A percentile compares a stretch with the other conserved stretches of the same genome.
These are phyloP conservation scores for Pleurotus eryngii DNA, from an alignment of 768 basidiomycete species.

Conservation along the genomic window DNA sequence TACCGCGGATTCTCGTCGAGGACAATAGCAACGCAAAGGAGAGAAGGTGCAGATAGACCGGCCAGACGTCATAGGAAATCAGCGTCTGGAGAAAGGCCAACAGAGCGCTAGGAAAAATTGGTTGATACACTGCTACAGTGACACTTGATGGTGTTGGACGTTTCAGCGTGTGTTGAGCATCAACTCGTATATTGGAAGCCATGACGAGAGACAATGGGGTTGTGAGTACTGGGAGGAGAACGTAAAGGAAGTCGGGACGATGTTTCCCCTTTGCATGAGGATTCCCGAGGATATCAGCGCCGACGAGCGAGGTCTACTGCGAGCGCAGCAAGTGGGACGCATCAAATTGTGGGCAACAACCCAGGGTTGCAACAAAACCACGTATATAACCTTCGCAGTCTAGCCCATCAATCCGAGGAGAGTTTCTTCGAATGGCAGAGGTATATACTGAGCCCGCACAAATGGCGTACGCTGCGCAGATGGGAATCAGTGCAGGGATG, in stretches of 20 bases:
- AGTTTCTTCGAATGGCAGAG: neutral
- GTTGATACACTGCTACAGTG: too few relatives aligned
- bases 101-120: too few relatives aligned
- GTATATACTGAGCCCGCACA: neutral
- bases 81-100: neutral
- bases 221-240: too few relatives aligned
- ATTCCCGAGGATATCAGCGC: neutral
- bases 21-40: neutral
- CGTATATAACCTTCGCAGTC: neutral
- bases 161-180: too few relatives aligned
- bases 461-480: conserved; percentile 7
- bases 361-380: too few relatives aligned
- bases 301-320: neutral
- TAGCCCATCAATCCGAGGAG: neutral
- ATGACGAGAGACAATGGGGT: too few relatives aligned
- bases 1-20: conserved; percentile 1
- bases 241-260: too few relatives aligned
- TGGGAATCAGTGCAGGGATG: conserved; percentile 7
- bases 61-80: neutral
- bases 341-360: too few relatives aligned
- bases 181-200: too few relatives aligned
- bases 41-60: conserved; percentile 7
- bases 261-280: neutral
- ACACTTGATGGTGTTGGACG: too few relatives aligned
- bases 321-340: neutral